A percentile compares a stretch with the other conserved stretches of the same genome.
Conservation (phyloP, 805 yeast species). For the Sugiyamaella mastotermitis region DNA sequence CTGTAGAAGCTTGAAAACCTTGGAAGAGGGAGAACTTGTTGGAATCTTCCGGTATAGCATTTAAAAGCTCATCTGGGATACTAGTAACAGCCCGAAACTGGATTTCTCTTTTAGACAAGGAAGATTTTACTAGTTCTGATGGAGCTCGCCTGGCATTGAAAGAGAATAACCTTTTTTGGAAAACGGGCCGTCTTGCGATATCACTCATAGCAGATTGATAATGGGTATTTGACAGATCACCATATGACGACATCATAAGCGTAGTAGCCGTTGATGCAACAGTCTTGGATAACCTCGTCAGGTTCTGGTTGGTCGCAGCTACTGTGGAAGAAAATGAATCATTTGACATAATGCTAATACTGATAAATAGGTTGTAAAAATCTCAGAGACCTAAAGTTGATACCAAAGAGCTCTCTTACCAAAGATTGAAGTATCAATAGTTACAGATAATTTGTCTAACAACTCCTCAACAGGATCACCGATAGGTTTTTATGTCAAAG, state of each 20-base stretch:
- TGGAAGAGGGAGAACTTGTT: slow-evolving; percentile 52
- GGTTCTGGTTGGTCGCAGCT: slow-evolving; percentile 34
- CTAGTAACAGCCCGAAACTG: slow-evolving; percentile 44
- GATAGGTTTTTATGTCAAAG: too few species aligned
- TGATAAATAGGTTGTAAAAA: too few species aligned
- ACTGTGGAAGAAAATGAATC: slow-evolving; percentile 33
- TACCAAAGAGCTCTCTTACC: too few species aligned
- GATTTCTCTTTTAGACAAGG: slow-evolving; percentile 31
- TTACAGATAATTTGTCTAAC: too few species aligned
- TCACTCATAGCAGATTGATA: slow-evolving; percentile 45
- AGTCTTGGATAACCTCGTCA: slow-evolving; percentile 32
- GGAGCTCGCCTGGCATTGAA: slow-evolving; percentile 28
- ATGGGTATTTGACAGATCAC: slow-evolving; percentile 33
- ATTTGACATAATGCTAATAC: slow-evolving; percentile 5
- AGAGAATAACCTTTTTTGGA: slow-evolving; percentile 35
- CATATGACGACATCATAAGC: slow-evolving; percentile 28
- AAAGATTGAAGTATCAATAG: too few species aligned
- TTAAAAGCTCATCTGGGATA: slow-evolving; percentile 57
- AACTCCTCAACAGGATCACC: too few species aligned
- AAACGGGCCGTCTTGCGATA: slow-evolving; percentile 34
- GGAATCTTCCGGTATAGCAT: slow-evolving; percentile 41
- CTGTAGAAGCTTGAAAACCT: slow-evolving; percentile 54
- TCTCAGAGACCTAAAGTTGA: too few species aligned
- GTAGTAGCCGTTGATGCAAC: slow-evolving; percentile 35
- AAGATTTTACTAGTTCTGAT: slow-evolving; percentile 27